Base-by-base conservation (phyloP, 2,329 filamentous ascomycete genomes). In the Stemphylium beticola region DNA sequence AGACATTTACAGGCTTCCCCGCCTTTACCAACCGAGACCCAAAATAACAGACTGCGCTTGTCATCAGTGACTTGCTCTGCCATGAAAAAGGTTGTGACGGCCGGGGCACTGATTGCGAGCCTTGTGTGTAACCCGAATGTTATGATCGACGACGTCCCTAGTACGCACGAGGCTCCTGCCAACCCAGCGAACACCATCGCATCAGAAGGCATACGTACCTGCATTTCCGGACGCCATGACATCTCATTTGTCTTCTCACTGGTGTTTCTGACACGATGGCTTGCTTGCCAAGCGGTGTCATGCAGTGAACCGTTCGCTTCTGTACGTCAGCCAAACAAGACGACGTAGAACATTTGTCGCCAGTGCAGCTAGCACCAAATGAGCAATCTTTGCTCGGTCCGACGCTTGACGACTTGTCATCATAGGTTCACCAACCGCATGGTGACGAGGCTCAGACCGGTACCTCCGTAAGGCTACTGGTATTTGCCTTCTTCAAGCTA, bases 241-340 rank as follows among this genome's bases (percentile, higher is more conserved):
- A 60, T 53, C 56, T 57, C 40, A 49, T 45, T 38, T 53, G 46
- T 33, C 50, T 22, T 46, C 18, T 49, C 22, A 57, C 45, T 56
- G 52, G 53, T 47, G 44, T 31, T 29, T 20, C 26, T 5, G 14
- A 39, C 39, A 45, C 15, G 41, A 49, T 43, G 32, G 51, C 52
- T 56, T 55, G 45, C 15, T 29, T 57, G 61, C 62, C 61, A 67
- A 64, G 68, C 54, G 47, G 61, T 64, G 63, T 59, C 52, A 66
- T 62, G 65, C 65, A 65, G 29, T 36, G 51, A 66, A 45, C 69
- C 69, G 69, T 67, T 65, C 59, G 64, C 63, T 41, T 58, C 57
- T 69, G 64, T 58, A 67, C 53, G 58, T 57, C 61, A 58, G 50
- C 62, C 70, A 70, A 72, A 68, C 63, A 65, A 57, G 62, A 57